Conservation (phyloP, 2,329 filamentous ascomycete species). For the Pseudogymnoascus sp. region DNA sequence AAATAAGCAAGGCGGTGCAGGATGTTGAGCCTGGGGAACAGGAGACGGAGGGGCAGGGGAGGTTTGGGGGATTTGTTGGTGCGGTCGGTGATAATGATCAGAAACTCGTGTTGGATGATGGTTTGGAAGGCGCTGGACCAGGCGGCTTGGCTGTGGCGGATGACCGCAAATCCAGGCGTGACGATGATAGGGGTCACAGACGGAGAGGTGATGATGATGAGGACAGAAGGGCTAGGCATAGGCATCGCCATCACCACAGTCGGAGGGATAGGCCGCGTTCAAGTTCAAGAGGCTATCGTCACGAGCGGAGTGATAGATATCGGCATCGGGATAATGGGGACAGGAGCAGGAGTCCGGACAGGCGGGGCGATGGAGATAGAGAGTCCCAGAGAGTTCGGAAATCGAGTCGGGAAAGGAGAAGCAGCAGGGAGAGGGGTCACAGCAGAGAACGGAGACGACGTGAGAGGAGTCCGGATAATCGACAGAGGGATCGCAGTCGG, state of each 20-base stretch:
- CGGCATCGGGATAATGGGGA: constrained; percentile 22
- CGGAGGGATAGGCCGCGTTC: constrained; percentile 24
- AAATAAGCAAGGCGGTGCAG: constrained; percentile 49
- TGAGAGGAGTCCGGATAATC: not conserved
- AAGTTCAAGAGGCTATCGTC: constrained; percentile 22
- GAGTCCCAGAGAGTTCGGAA: constrained; percentile 17
- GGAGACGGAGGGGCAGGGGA: constrained; percentile 22
- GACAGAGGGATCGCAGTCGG: not conserved
- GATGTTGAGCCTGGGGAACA: constrained; percentile 33
- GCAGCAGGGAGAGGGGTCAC: constrained; percentile 27
- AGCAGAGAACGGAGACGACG: constrained; percentile 23
- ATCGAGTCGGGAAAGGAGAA: constrained; percentile 25
- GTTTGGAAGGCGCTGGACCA: constrained; percentile 15
- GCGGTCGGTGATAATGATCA: constrained; percentile 21
- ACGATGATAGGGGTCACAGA: constrained; percentile 12
- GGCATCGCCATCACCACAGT: constrained; percentile 29
- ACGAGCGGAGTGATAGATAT: constrained; percentile 22
- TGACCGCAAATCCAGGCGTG: constrained; percentile 15
- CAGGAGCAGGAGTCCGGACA: constrained; percentile 27
- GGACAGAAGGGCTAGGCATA: constrained; percentile 24
- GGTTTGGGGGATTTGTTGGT: constrained; percentile 30
- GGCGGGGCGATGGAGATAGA: constrained; percentile 14
- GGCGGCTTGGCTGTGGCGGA: constrained; percentile 21
- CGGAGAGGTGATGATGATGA: constrained; percentile 23
- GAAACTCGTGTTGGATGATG: constrained; percentile 3